These are phyloP conservation scores for Aspergillus flavus DNA, from an alignment of 2,329 filamentous ascomycete genomes.

Conservation along the genomic window DNA sequence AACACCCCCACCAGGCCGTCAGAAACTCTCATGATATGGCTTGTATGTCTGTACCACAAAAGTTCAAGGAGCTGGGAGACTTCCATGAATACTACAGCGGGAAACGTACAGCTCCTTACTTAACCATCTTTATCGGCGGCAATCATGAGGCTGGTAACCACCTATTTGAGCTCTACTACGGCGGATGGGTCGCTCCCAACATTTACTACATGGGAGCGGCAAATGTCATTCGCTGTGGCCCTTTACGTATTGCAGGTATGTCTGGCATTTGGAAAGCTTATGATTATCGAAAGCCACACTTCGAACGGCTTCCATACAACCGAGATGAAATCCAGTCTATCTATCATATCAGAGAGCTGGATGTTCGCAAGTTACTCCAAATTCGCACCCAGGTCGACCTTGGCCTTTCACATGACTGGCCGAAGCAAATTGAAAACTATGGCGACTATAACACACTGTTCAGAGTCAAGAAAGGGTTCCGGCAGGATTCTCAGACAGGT, in stretches of 20 bases:
- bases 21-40: constrained; percentile 86
- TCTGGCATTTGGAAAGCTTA: constrained; percentile 95
- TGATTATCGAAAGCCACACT: constrained; percentile 81
- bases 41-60: constrained; percentile 84
- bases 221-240: constrained; percentile 81
- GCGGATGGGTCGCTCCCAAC: constrained; percentile 93
- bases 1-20: constrained; percentile 61
- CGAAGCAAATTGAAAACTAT: constrained; percentile 75
- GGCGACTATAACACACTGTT: constrained; percentile 73
- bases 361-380: constrained; percentile 85
- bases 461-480: constrained; percentile 72
- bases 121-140: constrained; percentile 89
- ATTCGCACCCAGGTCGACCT: constrained; percentile 87
- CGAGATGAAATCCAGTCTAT: constrained; percentile 74
- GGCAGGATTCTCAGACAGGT: constrained; percentile 73
- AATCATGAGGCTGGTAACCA: constrained; percentile 95
- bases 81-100: constrained; percentile 95
- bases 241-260: constrained; percentile 82
- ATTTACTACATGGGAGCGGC: constrained; percentile 97
- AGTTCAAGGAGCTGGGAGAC: constrained; percentile 86
- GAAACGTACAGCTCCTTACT: constrained; percentile 72
- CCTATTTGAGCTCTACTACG: constrained; percentile 90
- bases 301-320: constrained; percentile 84
- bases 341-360: constrained; percentile 87
- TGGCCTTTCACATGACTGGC: constrained; percentile 95